Conservation (phyloP, 208 protist species). For the Tritrichomonas foetus region DNA sequence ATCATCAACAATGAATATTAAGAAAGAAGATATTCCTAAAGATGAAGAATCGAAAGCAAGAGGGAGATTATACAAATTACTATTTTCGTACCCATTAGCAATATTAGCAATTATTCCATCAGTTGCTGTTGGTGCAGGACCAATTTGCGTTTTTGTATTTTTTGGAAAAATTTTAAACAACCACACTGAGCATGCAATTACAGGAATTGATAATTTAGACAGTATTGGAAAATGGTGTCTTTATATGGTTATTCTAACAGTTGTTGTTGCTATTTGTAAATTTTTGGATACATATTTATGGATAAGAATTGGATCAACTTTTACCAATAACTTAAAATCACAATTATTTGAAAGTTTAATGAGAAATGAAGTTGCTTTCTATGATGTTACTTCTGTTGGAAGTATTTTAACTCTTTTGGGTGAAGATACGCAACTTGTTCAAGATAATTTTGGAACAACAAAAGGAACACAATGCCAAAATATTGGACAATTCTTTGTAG, state of each 20-base stretch:
- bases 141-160: not conserved
- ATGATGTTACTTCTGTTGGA: not conserved
- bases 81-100: not conserved
- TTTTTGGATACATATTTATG: not conserved
- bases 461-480: not conserved
- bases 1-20: too few species aligned
- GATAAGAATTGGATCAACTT: not conserved
- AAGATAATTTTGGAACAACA: not conserved
- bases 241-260: not conserved
- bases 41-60: not conserved
- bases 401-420: not conserved
- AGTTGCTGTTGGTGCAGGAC: not conserved
- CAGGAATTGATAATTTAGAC: not conserved
- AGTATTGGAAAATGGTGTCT: not conserved
- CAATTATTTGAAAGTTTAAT: not conserved
- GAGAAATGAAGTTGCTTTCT: not conserved
- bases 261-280: not conserved
- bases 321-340: not conserved
- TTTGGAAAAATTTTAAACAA: not conserved
- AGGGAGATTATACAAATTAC: not conserved
- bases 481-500: not conserved
- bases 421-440: slow-evolving; percentile 12
- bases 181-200: not conserved
- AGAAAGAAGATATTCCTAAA: not conserved
- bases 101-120: not conserved